phyloP scores from a whole-genome alignment of 164 flowering plant genomes.

The Kingdonia uniflora region DNA sequence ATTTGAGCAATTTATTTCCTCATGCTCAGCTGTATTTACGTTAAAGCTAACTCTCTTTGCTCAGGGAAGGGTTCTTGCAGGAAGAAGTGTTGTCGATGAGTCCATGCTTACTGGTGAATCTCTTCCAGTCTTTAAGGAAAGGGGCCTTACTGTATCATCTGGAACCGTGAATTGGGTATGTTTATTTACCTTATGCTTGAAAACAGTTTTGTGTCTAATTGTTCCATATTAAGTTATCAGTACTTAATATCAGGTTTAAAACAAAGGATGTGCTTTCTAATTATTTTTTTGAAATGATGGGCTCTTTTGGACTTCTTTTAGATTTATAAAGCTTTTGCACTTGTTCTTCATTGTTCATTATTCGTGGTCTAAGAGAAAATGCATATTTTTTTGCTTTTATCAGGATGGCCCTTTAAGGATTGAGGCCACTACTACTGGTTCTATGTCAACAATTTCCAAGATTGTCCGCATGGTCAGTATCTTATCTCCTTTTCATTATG shows the following conservation, averaged over 20 bases:
- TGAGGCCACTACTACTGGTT: conserved; percentile 75
- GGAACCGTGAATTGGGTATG: conserved; percentile 97
- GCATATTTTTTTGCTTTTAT: conserved; percentile 9
- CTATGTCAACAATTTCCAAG: conserved; percentile 83
- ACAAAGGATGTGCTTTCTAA: too few species aligned
- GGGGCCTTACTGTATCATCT: conserved; percentile 67
- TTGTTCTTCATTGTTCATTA: too few species aligned
- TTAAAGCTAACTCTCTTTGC: too few species aligned
- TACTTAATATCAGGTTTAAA: too few species aligned
- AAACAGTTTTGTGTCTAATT: too few species aligned
- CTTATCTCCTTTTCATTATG: neutral
- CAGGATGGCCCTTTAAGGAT: conserved; percentile 95
- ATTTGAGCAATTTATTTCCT: too few species aligned
- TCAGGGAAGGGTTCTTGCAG: conserved; percentile 85
- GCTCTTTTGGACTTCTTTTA: too few species aligned
- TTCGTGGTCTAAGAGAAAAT: neutral
- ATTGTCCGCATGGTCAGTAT: conserved; percentile 75
- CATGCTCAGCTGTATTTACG: too few species aligned
- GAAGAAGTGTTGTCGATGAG: conserved; percentile 95
- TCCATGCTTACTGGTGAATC: conserved; percentile 99
- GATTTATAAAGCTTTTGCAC: too few species aligned
- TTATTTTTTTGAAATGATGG: too few species aligned
- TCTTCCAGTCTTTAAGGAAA: conserved; percentile 86
- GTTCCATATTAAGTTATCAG: too few species aligned
- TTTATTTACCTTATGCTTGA: neutral